phyloP scores from a whole-genome alignment of 352 stramenopile genomes.

The Hyaloperonospora brassicae region DNA sequence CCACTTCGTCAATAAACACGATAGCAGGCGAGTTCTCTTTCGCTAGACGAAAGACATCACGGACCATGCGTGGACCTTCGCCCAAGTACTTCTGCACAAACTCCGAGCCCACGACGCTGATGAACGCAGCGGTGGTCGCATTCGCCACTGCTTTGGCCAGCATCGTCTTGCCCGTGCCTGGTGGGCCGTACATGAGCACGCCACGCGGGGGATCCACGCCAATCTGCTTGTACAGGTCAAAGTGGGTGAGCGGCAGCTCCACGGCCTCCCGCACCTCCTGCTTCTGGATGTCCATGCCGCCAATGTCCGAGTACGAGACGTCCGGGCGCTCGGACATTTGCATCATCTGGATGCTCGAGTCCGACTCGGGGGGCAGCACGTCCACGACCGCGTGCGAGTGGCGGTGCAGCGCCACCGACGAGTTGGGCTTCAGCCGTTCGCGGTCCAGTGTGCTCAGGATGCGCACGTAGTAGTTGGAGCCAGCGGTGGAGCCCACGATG shows the following conservation, averaged over 20 bases:
- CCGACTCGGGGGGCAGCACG: conserved; percentile 96
- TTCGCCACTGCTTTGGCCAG: conserved; percentile 99
- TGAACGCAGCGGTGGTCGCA: conserved; percentile 98
- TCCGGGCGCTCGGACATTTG: conserved; percentile 98
- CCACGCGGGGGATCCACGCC: conserved; percentile 98
- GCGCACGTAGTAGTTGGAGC: conserved; percentile 98
- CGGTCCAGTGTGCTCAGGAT: conserved; percentile 98
- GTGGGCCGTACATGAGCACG: conserved; percentile 96
- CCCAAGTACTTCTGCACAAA: conserved; percentile 99
- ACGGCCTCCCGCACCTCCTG: conserved; percentile 97
- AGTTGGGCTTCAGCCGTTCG: conserved; percentile 98
- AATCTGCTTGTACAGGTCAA: conserved; percentile 99
- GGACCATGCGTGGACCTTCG: conserved; percentile 99
- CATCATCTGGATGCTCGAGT: conserved; percentile 99
- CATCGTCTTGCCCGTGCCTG: conserved; percentile 97
- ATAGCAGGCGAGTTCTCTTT: conserved; percentile 98
- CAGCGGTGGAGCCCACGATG: conserved; percentile 95
- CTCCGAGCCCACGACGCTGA: conserved; percentile 95
- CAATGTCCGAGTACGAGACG: conserved; percentile 95
- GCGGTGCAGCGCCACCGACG: conserved; percentile 95
- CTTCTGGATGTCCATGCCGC: conserved; percentile 99
- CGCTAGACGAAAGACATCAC: conserved; percentile 99
- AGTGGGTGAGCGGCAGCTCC: conserved; percentile 98
- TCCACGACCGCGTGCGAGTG: conserved; percentile 98
- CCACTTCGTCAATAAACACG: conserved; percentile 99